Conservation (phyloP, 371 early-diverging fungal species). For the Mortierella sp. region DNA sequence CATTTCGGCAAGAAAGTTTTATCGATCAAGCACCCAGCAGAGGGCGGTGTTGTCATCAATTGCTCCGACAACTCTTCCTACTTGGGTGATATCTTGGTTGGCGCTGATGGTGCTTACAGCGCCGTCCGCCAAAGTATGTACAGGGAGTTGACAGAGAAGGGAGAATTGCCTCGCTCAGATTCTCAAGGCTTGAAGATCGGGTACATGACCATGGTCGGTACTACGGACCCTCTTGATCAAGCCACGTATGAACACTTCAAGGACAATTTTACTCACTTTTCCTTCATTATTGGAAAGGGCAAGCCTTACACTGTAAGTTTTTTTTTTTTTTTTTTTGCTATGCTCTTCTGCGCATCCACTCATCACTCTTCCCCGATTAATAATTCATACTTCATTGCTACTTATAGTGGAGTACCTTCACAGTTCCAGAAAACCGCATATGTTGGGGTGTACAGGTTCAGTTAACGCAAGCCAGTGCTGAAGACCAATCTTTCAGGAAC, state of each 20-base stretch:
- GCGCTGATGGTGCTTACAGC: slow-evolving; percentile 45
- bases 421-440: slow-evolving; percentile 28
- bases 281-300: slow-evolving; percentile 31
- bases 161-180: slow-evolving; percentile 22
- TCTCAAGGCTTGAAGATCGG: slow-evolving; percentile 28
- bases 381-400: neutral
- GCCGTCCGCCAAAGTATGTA: slow-evolving; percentile 44
- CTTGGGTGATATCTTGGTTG: slow-evolving; percentile 35
- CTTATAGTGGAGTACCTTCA: slow-evolving; percentile 34
- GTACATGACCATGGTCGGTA: slow-evolving; percentile 41
- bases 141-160: slow-evolving; percentile 5
- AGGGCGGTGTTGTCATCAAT: slow-evolving; percentile 23
- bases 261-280: slow-evolving; percentile 28
- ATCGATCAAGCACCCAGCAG: slow-evolving; percentile 27
- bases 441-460: slow-evolving; percentile 43
- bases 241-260: slow-evolving; percentile 22
- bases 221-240: slow-evolving; percentile 31
- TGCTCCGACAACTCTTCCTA: slow-evolving; percentile 38
- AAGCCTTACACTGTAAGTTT: slow-evolving; percentile 40
- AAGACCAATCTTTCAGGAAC: slow-evolving; percentile 28
- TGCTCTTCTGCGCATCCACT: neutral
- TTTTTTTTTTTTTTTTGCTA: neutral
- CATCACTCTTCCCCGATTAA: neutral
- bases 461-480: slow-evolving; percentile 9
- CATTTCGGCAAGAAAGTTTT: slow-evolving; percentile 39